Base-by-base conservation (phyloP, 2,329 filamentous ascomycete genomes). In the Cercospora nicotianae region DNA sequence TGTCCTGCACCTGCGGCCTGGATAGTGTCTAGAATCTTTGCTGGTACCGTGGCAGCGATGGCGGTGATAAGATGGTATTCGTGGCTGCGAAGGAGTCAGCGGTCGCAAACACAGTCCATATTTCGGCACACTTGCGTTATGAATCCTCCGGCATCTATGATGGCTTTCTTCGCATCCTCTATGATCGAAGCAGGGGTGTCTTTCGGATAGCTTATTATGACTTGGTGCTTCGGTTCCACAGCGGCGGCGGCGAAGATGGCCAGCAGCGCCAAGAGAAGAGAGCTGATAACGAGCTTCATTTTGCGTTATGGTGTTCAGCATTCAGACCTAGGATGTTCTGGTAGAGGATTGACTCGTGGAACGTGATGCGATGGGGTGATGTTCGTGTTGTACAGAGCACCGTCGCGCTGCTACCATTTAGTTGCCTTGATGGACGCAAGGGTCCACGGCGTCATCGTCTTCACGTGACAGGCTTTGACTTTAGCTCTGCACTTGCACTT, bases 171-270 rank as follows among this genome's bases (percentile, higher is more conserved):
- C 55, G 92, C 93, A 65, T 91, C 80, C 23, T 88, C 82, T 33
- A 97, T 79, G 39, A 96, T 82, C 39, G 83, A 84, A 70, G 90
- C 82, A 20, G 92, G 90, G 74, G 89, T 90, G 59, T 87, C 84
- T 62, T 89, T 83, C 26, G 90, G 88, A 77, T 93, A 97, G 76
- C 87, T 92, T 75, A 97, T 85, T 74, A 97, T 89, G 71, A 96
- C 88, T 39, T 88, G 87, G 79, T 92, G 92, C 79, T 92, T 92
- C 9, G 66, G 67, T 61, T 69, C 58, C 3, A 63, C 68, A 42
- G 36, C 36, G 16, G 73, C 69, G 31, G 69, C 42, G 13, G 70
- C 73, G 53, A 74, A 65, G 23, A 72, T 55, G 16, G 69, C 70
- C 16, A 73, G 42, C 18, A 71, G 57, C 12, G 77, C 69, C 26